Percentiles rank a stretch among this genome's conserved stretches.
These are phyloP conservation scores for Phytopythium oedochilum DNA, from an alignment of 352 stramenopile species.

Conservation along the genomic window DNA sequence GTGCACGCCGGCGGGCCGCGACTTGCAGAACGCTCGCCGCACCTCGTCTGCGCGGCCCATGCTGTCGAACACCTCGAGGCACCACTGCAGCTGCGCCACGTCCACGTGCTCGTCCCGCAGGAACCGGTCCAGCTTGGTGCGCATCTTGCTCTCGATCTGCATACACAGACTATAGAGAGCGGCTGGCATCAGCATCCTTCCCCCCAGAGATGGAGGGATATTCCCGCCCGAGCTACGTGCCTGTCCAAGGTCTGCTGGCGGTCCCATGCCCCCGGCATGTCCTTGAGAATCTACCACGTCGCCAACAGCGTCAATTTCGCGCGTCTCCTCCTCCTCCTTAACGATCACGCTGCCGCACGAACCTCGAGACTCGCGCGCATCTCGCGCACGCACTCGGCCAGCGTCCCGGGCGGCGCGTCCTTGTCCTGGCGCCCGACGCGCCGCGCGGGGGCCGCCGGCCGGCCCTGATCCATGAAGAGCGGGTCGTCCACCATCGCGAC, in stretches of 20 bases:
- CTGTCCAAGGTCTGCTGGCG: constrained; percentile 42
- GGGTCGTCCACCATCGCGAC: constrained; percentile 39
- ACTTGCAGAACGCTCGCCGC: constrained; percentile 38
- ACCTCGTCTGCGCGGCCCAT: constrained; percentile 39
- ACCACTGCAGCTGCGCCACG: constrained; percentile 35
- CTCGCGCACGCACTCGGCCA: constrained; percentile 48
- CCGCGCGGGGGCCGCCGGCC: background rate
- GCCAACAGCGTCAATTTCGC: background rate
- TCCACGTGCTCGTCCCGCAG: constrained; percentile 39
- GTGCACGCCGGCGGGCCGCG: constrained; percentile 41
- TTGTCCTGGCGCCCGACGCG: background rate
- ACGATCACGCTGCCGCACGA: background rate
- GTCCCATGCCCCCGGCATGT: constrained; percentile 57
- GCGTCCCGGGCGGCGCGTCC: constrained; percentile 9
- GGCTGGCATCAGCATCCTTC: background rate
- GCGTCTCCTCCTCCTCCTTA: background rate
- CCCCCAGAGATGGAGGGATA: too few relatives aligned
- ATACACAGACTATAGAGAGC: constrained; percentile 21
- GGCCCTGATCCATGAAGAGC: constrained; percentile 12
- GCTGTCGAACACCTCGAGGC: constrained; percentile 45
- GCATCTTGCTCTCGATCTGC: constrained; percentile 52
- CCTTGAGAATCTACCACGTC: constrained; percentile 25
- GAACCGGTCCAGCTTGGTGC: constrained; percentile 32
- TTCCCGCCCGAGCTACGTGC: too few relatives aligned
- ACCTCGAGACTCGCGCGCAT: constrained; percentile 63